Evolutionary conservation across 192 early-diverging fungal species (phyloP), one percentile per base, ranked within the genome.

Genomic region (Endogone sp.): DNA sequence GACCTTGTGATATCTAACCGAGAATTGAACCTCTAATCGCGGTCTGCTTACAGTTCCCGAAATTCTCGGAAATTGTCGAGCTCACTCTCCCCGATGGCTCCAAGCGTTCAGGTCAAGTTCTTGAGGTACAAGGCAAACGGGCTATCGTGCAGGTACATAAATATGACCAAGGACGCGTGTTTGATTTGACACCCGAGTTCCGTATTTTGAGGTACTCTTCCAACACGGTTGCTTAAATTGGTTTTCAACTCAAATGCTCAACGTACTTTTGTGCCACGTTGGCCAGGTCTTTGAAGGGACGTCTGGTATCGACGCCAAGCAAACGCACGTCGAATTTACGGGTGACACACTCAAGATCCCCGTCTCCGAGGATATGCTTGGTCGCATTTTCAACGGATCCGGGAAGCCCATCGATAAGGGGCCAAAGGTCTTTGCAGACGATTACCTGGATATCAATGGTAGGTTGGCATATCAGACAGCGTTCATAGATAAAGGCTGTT

Each of bases 381-480:
- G 98, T 62, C 92, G 98, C 67, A 92, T 98, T 27, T 99, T 98
- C 81, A 98, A 98, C 86, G 98, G 98, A 65, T 98, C 96, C 27
- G 98, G 98, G 75, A 99, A 99, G 85, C 84, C 92, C 22, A 99
- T 99, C 71, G 96, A 99, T 72, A 92, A 95, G 70, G 96, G 98
- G n/a, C 98, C 98, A 64, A 97, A 96, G 76, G 96, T 99, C 56
- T 97, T 99, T 86, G 98, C 98, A 29, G 96, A 99, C 74, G 98
- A 99, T 68, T 99, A 95, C 76, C 80, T 99, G 75, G 96, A 98
- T 79, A 97, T 99, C 75, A 86, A 93, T 66, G 94, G 90, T 89
- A 66, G n/a, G 59, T 28, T 20, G 4, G n/a, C 4, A 60, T 4
- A 20, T 9, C 59, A 25, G 30, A 20, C 23, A 57, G 56, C 16